Percentiles rank a stretch among this genome's conserved stretches.
Evolutionary conservation across 495 filamentous ascomycete genomes (phyloP).

Genomic region (Neurospora sp.): DNA sequence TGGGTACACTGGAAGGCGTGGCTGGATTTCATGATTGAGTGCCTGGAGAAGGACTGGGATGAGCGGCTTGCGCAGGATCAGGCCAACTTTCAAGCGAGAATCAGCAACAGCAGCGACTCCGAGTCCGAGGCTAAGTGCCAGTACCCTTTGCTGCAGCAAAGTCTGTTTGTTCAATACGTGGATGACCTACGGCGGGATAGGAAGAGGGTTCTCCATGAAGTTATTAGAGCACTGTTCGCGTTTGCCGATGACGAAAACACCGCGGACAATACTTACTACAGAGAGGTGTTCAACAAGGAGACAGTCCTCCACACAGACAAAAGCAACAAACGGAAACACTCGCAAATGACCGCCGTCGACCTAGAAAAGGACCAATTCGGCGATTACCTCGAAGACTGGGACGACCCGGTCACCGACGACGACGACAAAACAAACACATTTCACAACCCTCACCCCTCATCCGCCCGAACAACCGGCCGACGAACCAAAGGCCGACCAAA

Average conservation of each 20-base stretch:
- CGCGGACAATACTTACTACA: conserved; percentile 27
- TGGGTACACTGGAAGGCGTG: conserved; percentile 81
- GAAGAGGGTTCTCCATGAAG: conserved; percentile 23
- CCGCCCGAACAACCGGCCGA: neutral
- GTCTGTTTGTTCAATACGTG: conserved; percentile 17
- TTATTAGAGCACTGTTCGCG: conserved; percentile 30
- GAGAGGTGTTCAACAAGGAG: conserved; percentile 42
- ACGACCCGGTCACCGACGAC: conserved; percentile 9
- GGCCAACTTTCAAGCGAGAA: conserved; percentile 3
- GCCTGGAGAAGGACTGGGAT: conserved; percentile 65
- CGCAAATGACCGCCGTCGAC: conserved; percentile 26
- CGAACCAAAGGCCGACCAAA: neutral
- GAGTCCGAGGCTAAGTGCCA: neutral
- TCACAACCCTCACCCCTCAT: neutral
- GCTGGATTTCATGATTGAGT: conserved; percentile 70
- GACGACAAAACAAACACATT: neutral
- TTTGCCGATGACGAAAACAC: conserved; percentile 30
- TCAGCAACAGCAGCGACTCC: neutral
- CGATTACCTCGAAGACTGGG: conserved; percentile 31
- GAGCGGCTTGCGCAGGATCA: conserved; percentile 37
- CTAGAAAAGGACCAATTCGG: conserved; percentile 37
- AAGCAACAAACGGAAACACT: conserved; percentile 44
- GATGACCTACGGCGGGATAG: conserved; percentile 24
- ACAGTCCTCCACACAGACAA: conserved; percentile 22
- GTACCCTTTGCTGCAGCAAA: conserved; percentile 22